phyloP scores from a whole-genome alignment of 192 early-diverging fungal genomes.

The Gonapodya sp. region DNA sequence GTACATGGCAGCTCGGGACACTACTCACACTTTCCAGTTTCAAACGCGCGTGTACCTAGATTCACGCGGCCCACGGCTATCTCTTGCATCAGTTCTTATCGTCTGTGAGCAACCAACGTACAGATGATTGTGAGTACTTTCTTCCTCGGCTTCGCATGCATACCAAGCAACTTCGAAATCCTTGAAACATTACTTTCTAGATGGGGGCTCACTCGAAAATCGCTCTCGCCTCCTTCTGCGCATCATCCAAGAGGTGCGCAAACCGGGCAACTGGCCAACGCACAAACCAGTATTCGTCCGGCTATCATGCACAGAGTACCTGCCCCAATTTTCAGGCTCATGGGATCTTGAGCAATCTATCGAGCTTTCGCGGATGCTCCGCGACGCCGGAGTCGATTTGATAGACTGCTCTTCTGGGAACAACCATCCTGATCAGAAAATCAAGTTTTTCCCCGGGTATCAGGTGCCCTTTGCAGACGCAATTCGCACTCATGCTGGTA shows the following conservation, averaged over 20 bases:
- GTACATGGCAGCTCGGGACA: too few species aligned
- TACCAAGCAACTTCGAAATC: too few species aligned
- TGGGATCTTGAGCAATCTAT: conserved; percentile 67
- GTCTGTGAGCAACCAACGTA: conserved; percentile 70
- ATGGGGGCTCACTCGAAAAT: conserved; percentile 88
- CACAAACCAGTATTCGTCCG: conserved; percentile 80
- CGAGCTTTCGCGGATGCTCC: conserved; percentile 45
- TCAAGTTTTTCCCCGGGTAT: conserved; percentile 36
- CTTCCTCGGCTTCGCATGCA: too few species aligned
- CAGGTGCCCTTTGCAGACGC: conserved; percentile 61
- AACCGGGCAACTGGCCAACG: conserved; percentile 64
- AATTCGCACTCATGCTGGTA: conserved; percentile 43
- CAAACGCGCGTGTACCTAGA: conserved; percentile 10
- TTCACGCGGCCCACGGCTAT: conserved; percentile 89
- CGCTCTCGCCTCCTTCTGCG: conserved; percentile 68
- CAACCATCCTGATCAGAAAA: conserved; percentile 39
- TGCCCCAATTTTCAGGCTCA: too few species aligned
- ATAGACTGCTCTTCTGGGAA: conserved; percentile 76
- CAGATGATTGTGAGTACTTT: too few species aligned
- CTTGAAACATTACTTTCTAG: too few species aligned
- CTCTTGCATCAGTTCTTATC: conserved; percentile 71
- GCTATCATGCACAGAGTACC: conserved; percentile 64
- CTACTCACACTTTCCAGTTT: too few species aligned
- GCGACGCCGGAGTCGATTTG: conserved; percentile 66
- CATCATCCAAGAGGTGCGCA: conserved; percentile 44